Evolutionary conservation across 106 monocot genomes (phyloP), one percentile per base, ranked within the genome.

Genomic region (Posidonia australis): DNA sequence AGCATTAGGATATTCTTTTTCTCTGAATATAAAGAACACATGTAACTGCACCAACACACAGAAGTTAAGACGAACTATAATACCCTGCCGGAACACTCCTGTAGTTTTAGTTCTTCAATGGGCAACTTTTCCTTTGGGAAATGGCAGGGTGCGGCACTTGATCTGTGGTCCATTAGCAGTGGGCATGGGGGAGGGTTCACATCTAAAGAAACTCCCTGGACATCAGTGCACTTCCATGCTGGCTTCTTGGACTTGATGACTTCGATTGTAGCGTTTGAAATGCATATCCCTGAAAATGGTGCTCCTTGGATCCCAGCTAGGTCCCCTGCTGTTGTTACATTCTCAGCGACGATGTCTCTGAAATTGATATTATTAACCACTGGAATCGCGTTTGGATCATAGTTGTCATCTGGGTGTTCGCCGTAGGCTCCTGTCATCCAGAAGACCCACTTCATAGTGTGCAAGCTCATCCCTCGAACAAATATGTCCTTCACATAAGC

Each of bases 361-460:
- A 85, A 88, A 65, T 76, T 92, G 64, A 92, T 83, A 11, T 77
- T 57, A 0, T 67, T 28, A 9, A 92, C 72, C 2, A 70, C 70
- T 0, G 88, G 88, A 14, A 85, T 69, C 1, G 92, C 88, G 6
- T 79, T 74, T 0, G 76, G 85, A 20, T 88, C 69, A 47, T 70
- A 85, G 10, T 77, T 69, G 57, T 64, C 62, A 32, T 92, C 91
- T 0, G 86, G 86, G 45, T 87, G 86, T 0, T 77, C 81, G 26
- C 77, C 79, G 70, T 92, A 92, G 53, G 68, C 72, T 1, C 84
- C 86, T 0, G 83, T 86, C 86, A 91, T 91, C 90, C 86, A 86
- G 70, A 91, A 79, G 36, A 77, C 86, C 81, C 84, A 87, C 67
- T 87, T 92, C 87, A 92, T 87, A 13, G 81, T 84, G 60, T 75